Percentiles rank a stretch among this genome's conserved stretches.
These are phyloP conservation scores for Tuber borchii DNA, from an alignment of 495 filamentous ascomycete species.

Conservation along the genomic window DNA sequence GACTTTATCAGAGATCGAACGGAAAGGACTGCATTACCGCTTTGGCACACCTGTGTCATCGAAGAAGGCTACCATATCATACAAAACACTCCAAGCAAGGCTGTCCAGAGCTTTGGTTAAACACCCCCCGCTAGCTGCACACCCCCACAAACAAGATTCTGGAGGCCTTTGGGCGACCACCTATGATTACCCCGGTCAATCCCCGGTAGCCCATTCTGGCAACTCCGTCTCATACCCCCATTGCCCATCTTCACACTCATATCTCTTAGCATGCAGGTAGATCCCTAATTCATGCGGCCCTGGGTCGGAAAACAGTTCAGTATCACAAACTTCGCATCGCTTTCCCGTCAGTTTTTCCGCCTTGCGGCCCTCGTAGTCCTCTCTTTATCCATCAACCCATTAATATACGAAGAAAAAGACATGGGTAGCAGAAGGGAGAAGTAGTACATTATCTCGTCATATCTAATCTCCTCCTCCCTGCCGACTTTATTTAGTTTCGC, in stretches of 20 bases:
- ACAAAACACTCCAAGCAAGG: background rate
- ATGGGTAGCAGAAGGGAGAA: no score
- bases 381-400: slow-evolving; percentile 5
- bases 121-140: background rate
- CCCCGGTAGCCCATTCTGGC: slow-evolving; percentile 68
- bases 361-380: slow-evolving; percentile 69
- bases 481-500: slow-evolving; percentile 80
- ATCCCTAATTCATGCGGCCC: slow-evolving; percentile 82
- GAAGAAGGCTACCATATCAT: background rate
- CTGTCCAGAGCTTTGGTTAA: background rate
- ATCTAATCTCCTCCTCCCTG: slow-evolving; percentile 82
- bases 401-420: background rate
- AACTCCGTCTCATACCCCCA: slow-evolving; percentile 84
- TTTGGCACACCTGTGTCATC: background rate
- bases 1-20: background rate
- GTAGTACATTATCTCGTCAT: slow-evolving; percentile 75
- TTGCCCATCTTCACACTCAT: slow-evolving; percentile 67
- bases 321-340: slow-evolving; percentile 70
- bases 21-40: background rate
- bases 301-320: slow-evolving; percentile 87
- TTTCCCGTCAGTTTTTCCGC: slow-evolving; percentile 89
- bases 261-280: slow-evolving; percentile 84
- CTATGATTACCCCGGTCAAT: slow-evolving; percentile 2
- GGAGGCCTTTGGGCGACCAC: background rate
- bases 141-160: background rate